Evolutionary conservation across 192 early-diverging fungal genomes (phyloP), one percentile per base, ranked within the genome.

Genomic region (Coemansia sp.): DNA sequence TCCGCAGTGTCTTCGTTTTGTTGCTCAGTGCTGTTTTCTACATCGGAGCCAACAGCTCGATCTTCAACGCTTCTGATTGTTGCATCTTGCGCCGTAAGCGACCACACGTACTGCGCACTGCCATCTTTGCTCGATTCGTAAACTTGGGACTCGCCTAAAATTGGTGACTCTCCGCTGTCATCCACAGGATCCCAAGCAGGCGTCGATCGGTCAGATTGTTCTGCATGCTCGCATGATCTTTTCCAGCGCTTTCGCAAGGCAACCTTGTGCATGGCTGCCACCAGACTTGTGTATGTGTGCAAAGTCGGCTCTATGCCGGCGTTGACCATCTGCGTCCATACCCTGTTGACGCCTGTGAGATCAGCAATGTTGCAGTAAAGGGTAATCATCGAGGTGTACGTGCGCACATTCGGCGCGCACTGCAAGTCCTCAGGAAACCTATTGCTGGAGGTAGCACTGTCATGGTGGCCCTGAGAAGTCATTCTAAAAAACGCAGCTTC

Each of bases 321-420:
- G 42, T 50, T 25, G 20, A 71, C 48, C 75, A 78, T 78, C 21
- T 21, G 40, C 14, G 57, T 61, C 75, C 75, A 78, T 59, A 72
- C 65, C 26, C 40, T 55, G 12, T 57, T 50, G 17, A 72, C 59
- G 37, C 69, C 59, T 17, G 46, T 21, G 38, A 78, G 26, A 48
- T 78, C 61, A 14, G 69, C 62, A 42, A 37, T 44, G 55, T 65
- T 68, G 25, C 65, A 69, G 26, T 78, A 78, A 15, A 78, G 53
- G 36, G 75, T 72, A 9, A 78, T 59, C 69, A 78, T 72, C 23
- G 75, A 68, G 15, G 75, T 78, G 49, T 78, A 78, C 4, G 66
- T 69, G 53, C 69, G 66, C 58, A 78, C 69, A 42, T 78, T 78
- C 5, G 75, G 75, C 25, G 59, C 69, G 49, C 75, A 78, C 66